Base-by-base conservation (phyloP, 192 early-diverging fungal genomes). In the Martensiomyces pterosporus region DNA sequence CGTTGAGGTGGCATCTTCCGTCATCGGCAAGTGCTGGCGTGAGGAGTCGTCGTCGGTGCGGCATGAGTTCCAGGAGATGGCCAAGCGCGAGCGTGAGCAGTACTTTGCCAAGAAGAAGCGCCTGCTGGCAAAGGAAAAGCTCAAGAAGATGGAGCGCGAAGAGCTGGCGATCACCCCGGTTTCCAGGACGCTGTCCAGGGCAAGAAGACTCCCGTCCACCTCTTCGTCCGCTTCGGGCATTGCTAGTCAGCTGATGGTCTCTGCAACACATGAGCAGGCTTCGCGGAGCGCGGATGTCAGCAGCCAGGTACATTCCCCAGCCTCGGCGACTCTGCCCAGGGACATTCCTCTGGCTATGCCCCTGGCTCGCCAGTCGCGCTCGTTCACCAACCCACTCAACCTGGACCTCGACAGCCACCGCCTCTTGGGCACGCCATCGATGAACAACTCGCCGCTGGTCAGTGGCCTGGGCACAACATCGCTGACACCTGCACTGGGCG, bases 81-180 rank as follows among this genome's bases (percentile, higher is more conserved):
- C 69, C 5, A 26, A 18, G 10, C 13, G 42, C 17, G 57, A 44
- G 40, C 57, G 57, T 37, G 52, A 64, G 15, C 16, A 26, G 52
- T 71, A 71, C 51, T 64, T 64, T 71, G 43, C 49, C 26, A 63
- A 55, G 52, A 71, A 71, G 48, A 71, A 71, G 56, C 47, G 57
- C 8, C 19, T 59, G 4, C 49, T 49, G 37, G 57, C 57, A 5
- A 39, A 36, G 24, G 46, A 59, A 35, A 58, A 49, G 42, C 50
- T 43, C 39, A 54, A 35, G 24, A 63, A 55, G 42, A 3, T 45
- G n/a, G 66, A 57, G 17, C 59, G 58, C 29, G 58, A 69, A 19
- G 60, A 53, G 26, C 22, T 39, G 18, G 29, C 33, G 14, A 18
- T 24, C 35, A 27, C 21, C 17, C 32, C 25, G 7, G 37, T 12